Percentiles rank a stretch among this genome's conserved stretches.
Evolutionary conservation across 2,329 filamentous ascomycete genomes (phyloP).

Genomic region (Fusarium subglutinans): DNA sequence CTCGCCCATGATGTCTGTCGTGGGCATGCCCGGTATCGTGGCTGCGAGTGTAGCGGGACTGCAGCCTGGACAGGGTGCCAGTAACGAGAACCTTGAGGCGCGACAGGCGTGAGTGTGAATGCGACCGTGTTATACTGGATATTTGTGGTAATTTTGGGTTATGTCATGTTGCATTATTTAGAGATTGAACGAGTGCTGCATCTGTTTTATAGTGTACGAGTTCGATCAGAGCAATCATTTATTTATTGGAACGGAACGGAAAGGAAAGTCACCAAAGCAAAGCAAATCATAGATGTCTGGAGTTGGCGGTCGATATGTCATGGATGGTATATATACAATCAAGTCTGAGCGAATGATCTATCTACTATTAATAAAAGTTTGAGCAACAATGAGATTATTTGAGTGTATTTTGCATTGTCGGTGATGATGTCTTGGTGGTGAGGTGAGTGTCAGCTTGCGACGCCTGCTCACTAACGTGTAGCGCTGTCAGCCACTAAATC

Average conservation of each 20-base stretch:
- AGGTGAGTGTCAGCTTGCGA: not conserved
- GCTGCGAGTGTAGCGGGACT: constrained; percentile 31
- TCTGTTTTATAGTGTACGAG: constrained; percentile 9
- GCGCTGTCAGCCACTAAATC: not conserved
- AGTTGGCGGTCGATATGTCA: constrained; percentile 9
- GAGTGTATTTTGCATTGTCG: no score
- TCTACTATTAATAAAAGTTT: constrained; percentile 10
- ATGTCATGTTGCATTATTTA: not conserved
- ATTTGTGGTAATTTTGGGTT: not conserved
- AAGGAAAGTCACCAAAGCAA: not conserved
- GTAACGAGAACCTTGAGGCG: constrained; percentile 15
- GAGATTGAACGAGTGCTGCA: constrained; percentile 19
- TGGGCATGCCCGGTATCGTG: constrained; percentile 35
- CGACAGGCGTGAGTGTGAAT: constrained; percentile 2
- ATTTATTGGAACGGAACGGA: not conserved
- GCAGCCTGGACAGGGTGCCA: constrained; percentile 9
- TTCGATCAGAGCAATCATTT: constrained; percentile 28
- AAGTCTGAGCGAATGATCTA: not conserved
- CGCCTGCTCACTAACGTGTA: not conserved
- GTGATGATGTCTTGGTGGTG: not conserved
- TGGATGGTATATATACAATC: not conserved
- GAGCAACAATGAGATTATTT: not conserved
- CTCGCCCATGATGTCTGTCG: constrained; percentile 35
- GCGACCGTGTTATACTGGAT: not conserved
- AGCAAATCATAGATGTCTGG: constrained; percentile 10